phyloP scores from a whole-genome alignment of 495 filamentous ascomycete genomes.

The Xylaria acuta region DNA sequence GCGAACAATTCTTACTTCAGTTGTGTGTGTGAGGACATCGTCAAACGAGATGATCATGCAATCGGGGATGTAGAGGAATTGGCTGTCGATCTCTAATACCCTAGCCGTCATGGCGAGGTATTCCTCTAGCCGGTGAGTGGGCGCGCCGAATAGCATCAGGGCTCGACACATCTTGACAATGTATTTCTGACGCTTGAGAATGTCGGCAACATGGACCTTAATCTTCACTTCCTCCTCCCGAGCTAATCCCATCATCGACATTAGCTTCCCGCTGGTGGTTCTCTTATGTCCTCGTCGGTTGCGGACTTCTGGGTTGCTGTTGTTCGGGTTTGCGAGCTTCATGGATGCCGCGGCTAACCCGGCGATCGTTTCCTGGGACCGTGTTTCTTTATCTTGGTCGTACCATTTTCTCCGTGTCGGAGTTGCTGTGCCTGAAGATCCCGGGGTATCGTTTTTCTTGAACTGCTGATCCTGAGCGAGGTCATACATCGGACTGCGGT shows the following conservation, averaged over 20 bases:
- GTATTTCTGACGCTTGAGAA: constrained; percentile 77
- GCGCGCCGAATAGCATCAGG: constrained; percentile 81
- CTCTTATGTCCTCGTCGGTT: constrained; percentile 33
- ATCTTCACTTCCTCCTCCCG: constrained; percentile 73
- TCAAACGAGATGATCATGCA: constrained; percentile 96
- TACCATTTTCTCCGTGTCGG: constrained; percentile 70
- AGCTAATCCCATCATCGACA: constrained; percentile 44
- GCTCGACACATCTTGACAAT: constrained; percentile 82
- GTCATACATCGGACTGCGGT: constrained; percentile 13
- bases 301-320: constrained; percentile 23
- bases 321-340: constrained; percentile 49
- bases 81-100: constrained; percentile 83
- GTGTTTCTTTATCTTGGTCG: constrained; percentile 52
- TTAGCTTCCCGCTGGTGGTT: constrained; percentile 37
- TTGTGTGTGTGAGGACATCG: constrained; percentile 83
- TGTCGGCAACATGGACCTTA: constrained; percentile 81
- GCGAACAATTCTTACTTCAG: constrained; percentile 85
- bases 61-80: constrained; percentile 88
- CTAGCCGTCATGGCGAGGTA: constrained; percentile 91
- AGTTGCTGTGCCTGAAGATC: constrained; percentile 47
- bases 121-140: constrained; percentile 72
- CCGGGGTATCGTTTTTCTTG: neutral
- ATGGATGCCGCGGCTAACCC: constrained; percentile 53
- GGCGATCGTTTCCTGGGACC: constrained; percentile 45
- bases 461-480: neutral